Evolutionary conservation across 2,329 filamentous ascomycete species (phyloP).

Genomic region (Tolypocladium paradoxum): DNA sequence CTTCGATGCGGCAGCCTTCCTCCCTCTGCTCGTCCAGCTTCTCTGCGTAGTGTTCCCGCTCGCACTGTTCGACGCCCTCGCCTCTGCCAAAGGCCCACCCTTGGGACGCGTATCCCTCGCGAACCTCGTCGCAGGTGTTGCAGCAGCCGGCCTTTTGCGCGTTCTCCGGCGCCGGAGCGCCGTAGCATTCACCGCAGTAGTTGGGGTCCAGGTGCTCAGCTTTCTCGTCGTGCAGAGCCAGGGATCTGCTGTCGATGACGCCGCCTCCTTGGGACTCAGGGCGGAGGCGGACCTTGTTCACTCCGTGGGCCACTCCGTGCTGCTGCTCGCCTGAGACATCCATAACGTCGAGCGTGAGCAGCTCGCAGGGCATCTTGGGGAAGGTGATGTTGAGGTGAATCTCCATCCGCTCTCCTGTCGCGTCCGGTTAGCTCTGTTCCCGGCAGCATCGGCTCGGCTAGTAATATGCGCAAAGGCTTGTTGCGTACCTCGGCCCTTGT

Average conservation of each 20-base stretch:
- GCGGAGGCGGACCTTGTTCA: slow-evolving; percentile 78
- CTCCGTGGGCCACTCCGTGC: slow-evolving; percentile 82
- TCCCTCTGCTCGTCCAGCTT: slow-evolving; percentile 76
- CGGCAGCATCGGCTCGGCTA: not conserved
- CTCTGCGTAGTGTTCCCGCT: slow-evolving; percentile 87
- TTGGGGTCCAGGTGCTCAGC: slow-evolving; percentile 74
- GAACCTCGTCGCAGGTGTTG: slow-evolving; percentile 92
- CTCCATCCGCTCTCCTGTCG: slow-evolving; percentile 87
- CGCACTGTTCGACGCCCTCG: slow-evolving; percentile 88
- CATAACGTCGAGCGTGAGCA: slow-evolving; percentile 96
- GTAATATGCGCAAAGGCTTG: no score
- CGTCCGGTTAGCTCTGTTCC: slow-evolving; percentile 10
- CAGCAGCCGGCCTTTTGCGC: slow-evolving; percentile 82
- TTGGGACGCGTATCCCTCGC: slow-evolving; percentile 83
- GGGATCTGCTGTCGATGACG: slow-evolving; percentile 58
- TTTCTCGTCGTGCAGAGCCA: slow-evolving; percentile 55
- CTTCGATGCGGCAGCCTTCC: slow-evolving; percentile 92
- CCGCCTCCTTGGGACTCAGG: slow-evolving; percentile 63
- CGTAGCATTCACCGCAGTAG: slow-evolving; percentile 93
- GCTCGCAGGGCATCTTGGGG: slow-evolving; percentile 84
- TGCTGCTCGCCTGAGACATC: slow-evolving; percentile 97
- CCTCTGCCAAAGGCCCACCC: slow-evolving; percentile 92
- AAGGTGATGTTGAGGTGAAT: slow-evolving; percentile 98
- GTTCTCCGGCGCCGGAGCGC: slow-evolving; percentile 60
- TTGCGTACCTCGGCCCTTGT: slow-evolving; percentile 77